Conservation (phyloP, 441 rosid species). For the Arabidopsis lyrata region DNA sequence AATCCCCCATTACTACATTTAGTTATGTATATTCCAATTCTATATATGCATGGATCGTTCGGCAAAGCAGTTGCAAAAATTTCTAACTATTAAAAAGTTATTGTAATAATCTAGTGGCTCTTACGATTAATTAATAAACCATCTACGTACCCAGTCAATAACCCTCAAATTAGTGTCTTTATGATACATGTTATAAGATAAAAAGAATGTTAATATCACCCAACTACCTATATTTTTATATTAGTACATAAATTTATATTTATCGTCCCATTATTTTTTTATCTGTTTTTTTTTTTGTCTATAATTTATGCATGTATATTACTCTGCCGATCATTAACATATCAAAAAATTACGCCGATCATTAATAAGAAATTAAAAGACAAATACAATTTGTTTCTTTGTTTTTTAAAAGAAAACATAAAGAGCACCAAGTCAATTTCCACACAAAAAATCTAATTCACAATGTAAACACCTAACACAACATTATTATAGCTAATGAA, state of each 20-base stretch:
- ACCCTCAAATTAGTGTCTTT: neutral
- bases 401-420: neutral
- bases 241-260: neutral
- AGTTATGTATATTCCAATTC: neutral
- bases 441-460: slow-evolving; percentile 30
- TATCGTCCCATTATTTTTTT: neutral
- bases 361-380: neutral
- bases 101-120: slow-evolving; percentile 27
- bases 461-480: slow-evolving; percentile 31
- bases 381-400: neutral
- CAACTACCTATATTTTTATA: slow-evolving; percentile 1
- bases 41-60: slow-evolving; percentile 25
- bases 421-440: slow-evolving; percentile 16
- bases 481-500: slow-evolving; percentile 36
- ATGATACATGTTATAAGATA: neutral
- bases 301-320: neutral
- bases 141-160: slow-evolving; percentile 30
- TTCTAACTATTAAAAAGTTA: neutral
- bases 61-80: slow-evolving; percentile 15
- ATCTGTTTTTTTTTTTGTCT: neutral
- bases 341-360: neutral
- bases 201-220: neutral
- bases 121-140: slow-evolving; percentile 8
- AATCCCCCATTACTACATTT: slow-evolving; percentile 39
- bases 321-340: neutral